These are phyloP conservation scores for Phaeosphaeriaceae sp. DNA, from an alignment of 2,329 filamentous ascomycete species.

Conservation along the genomic window DNA sequence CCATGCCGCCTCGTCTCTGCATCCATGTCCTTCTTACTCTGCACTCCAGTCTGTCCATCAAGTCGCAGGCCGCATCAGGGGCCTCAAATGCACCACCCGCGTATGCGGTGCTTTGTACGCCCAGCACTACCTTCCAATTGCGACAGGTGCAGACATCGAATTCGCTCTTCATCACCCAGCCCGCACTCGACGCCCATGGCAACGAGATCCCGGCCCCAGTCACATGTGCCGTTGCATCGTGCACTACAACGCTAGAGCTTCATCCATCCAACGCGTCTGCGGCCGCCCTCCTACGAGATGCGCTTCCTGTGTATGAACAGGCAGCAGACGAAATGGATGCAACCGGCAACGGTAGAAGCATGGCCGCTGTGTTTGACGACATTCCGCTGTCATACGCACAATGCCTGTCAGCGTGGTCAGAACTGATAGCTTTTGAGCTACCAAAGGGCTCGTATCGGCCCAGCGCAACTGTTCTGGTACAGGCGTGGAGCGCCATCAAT, in stretches of 20 bases:
- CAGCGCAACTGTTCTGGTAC: constrained; percentile 54
- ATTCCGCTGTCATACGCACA: constrained; percentile 61
- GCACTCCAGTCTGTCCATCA: constrained; percentile 44
- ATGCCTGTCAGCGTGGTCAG: constrained; percentile 59
- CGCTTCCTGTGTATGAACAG: constrained; percentile 49
- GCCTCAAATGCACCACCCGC: constrained; percentile 40
- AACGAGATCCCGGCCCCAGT: constrained; percentile 41
- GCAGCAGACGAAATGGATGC: constrained; percentile 36
- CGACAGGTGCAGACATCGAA: constrained; percentile 72
- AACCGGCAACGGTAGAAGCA: constrained; percentile 38
- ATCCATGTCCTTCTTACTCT: constrained; percentile 29
- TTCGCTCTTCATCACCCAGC: constrained; percentile 63
- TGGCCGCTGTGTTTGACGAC: constrained; percentile 54
- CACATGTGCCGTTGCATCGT: constrained; percentile 54
- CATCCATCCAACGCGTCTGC: constrained; percentile 45
- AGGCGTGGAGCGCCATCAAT: constrained; percentile 58
- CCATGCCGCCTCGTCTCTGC: constrained; percentile 20
- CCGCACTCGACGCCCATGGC: constrained; percentile 47
- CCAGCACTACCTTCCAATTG: constrained; percentile 63
- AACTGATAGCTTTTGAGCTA: constrained; percentile 62
- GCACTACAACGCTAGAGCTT: constrained; percentile 54
- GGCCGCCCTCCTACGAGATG: constrained; percentile 42
- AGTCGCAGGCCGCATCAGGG: constrained; percentile 35
- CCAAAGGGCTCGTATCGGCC: constrained; percentile 53
- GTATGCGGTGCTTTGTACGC: constrained; percentile 67